phyloP scores from a whole-genome alignment of 1,139 yeast genomes.

The Saccharomyces pastorianus region DNA sequence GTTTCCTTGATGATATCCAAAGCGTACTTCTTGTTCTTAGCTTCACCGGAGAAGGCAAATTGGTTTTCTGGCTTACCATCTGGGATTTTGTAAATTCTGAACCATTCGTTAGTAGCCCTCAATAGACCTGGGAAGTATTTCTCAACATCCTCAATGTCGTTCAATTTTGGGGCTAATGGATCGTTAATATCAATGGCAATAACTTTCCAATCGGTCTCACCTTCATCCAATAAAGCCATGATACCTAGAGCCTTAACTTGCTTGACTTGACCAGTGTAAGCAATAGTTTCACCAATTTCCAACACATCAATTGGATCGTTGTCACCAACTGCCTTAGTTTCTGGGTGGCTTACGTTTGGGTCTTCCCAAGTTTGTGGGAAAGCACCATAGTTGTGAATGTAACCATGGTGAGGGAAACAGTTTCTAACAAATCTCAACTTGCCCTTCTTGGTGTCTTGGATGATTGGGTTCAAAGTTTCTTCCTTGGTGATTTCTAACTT shows the following conservation, averaged over 20 bases:
- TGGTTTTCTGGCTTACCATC: slow-evolving; percentile 85
- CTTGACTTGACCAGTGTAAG: slow-evolving; percentile 66
- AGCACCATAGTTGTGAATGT: slow-evolving; percentile 88
- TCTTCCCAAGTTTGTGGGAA: slow-evolving; percentile 96
- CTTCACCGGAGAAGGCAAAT: slow-evolving; percentile 79
- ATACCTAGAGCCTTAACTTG: slow-evolving; percentile 81
- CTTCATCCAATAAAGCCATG: slow-evolving; percentile 83
- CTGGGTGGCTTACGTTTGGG: slow-evolving; percentile 60
- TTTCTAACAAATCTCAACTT: slow-evolving; percentile 76
- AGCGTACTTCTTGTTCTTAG: slow-evolving; percentile 66
- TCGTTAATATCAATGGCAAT: slow-evolving; percentile 69
- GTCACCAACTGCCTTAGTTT: slow-evolving; percentile 77
- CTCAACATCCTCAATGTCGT: slow-evolving; percentile 71
- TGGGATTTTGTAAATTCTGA: slow-evolving; percentile 81
- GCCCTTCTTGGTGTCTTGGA: slow-evolving; percentile 81
- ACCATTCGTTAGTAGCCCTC: slow-evolving; percentile 83
- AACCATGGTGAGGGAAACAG: slow-evolving; percentile 85
- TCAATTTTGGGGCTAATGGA: slow-evolving; percentile 63
- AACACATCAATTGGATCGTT: slow-evolving; percentile 88
- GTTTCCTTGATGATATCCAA: slow-evolving; percentile 64
- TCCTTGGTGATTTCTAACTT: slow-evolving; percentile 75
- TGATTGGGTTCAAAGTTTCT: slow-evolving; percentile 64
- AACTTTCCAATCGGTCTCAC: slow-evolving; percentile 91
- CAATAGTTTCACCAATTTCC: slow-evolving; percentile 72
- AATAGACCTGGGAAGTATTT: slow-evolving; percentile 71